These are phyloP conservation scores for Neoconidiobolus thromboides DNA, from an alignment of 371 early-diverging fungal species.

Conservation along the genomic window DNA sequence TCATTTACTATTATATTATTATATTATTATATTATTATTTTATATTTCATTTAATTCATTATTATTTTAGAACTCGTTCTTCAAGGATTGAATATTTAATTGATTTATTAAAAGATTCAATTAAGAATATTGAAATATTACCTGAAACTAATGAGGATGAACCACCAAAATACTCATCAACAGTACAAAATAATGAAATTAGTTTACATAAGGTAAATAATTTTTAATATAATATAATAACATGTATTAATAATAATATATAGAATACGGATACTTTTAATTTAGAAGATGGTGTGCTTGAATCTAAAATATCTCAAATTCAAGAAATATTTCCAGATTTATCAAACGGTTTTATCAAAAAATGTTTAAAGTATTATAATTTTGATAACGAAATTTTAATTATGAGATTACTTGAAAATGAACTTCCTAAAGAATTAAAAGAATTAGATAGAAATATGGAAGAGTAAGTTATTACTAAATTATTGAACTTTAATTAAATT, in stretches of 20 bases:
- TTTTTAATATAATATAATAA: neutral
- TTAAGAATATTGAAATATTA: too few species aligned
- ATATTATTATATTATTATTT: too few species aligned
- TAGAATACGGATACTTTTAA: neutral
- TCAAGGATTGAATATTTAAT: too few species aligned
- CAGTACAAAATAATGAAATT: neutral
- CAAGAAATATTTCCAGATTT: slow-evolving; percentile 1
- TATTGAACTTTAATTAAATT: neutral
- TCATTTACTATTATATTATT: too few species aligned
- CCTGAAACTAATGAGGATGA: too few species aligned
- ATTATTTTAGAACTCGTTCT: too few species aligned
- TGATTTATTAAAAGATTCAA: too few species aligned
- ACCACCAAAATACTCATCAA: neutral
- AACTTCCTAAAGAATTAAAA: neutral
- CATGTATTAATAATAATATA: neutral
- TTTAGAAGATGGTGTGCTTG: neutral
- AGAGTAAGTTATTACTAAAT: neutral
- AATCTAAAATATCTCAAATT: neutral
- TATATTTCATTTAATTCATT: too few species aligned
- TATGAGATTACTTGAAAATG: neutral
- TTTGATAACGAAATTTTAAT: neutral
- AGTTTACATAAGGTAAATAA: neutral
- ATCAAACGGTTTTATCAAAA: neutral
- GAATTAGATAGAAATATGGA: neutral
- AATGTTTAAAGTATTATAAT: neutral